Evolutionary conservation across 176 grass and related monocot genomes (phyloP), one percentile per base, ranked within the genome.

Genomic region (Cenchrus americanus): DNA sequence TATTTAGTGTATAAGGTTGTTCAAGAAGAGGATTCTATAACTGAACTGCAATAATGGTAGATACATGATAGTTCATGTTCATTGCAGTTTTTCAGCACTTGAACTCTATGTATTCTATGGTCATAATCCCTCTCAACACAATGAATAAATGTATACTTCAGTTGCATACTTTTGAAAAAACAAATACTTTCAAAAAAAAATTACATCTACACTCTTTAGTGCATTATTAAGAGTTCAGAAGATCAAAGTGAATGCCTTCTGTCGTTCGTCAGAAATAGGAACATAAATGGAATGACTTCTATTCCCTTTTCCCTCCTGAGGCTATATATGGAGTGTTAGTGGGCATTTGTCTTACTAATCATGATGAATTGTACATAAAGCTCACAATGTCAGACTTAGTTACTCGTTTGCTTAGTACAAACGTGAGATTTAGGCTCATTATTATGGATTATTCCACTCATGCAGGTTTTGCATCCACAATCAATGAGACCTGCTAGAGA

Each of bases 401-500:
- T 51, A 17, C 2, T 68, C 13, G 15, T 23, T 24, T 73, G 0
- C 14, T 37, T n/a, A 69, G 44, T 43, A 51, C n/a, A 65, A 66
- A 66, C 17, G 17, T 27, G 10, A 81, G 52, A 71, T 87, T 17
- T 71, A 27, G 24, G 42, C 64, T 88, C 34, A 66, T 76, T 2
- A 8, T 71, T 55, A 43, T 84, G 43, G 50, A 57, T 40, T 73
- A 40, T 47, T 76, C n/a, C 74, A 27, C 62, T 76, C 3, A 26
- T 70, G 81, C 62, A 99, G 93, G 91, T 99, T 85, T 89, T 96
- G 67, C 97, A 94, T 81, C 91, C 93, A 67, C 97, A 99, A 67
- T 99, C 97, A 40, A 92, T 99, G 91, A 90, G 92, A 82, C 93
- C 96, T 78, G 96, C 93, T 83, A 94, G 89, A 83, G 96, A 96